These are phyloP conservation scores for Oenanthe javanica DNA, from an alignment of 140 eudicot genomes.

Conservation along the genomic window DNA sequence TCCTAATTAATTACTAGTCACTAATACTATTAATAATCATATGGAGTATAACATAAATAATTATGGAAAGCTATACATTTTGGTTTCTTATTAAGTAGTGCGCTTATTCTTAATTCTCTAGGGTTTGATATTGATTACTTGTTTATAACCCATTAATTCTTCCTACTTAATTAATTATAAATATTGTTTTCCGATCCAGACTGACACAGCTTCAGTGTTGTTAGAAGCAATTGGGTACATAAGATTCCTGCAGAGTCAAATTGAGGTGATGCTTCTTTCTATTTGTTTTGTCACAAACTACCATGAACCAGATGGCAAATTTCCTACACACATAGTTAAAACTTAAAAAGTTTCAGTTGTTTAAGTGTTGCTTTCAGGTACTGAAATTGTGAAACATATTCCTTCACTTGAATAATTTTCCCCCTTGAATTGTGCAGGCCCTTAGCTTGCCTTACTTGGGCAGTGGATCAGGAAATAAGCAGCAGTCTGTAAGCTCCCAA, in stretches of 20 bases:
- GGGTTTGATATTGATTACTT: background rate
- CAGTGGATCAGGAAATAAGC: slow-evolving; percentile 59
- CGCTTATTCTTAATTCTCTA: background rate
- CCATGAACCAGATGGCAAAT: slow-evolving; percentile 13
- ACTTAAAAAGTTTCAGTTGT: background rate
- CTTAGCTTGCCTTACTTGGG: slow-evolving; percentile 89
- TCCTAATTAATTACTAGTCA: background rate
- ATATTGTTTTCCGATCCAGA: slow-evolving; percentile 37
- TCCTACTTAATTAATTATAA: no score
- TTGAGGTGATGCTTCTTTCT: slow-evolving; percentile 50
- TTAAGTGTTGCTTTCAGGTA: background rate
- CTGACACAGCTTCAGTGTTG: slow-evolving; percentile 97
- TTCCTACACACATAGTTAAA: background rate
- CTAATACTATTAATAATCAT: no score
- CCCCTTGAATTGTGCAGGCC: slow-evolving; percentile 52
- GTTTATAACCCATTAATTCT: no score
- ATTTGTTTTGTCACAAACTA: slow-evolving; percentile 17
- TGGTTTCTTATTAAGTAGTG: background rate
- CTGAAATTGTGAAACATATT: background rate
- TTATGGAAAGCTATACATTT: no score
- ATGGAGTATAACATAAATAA: no score
- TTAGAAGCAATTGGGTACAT: slow-evolving; percentile 96
- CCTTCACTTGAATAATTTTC: background rate
- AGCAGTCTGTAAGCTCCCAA: slow-evolving; percentile 47
- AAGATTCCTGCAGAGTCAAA: slow-evolving; percentile 96